Percentiles rank a stretch among this genome's conserved stretches.
Conservation (phyloP, 2,329 filamentous ascomycete species). For the Sclerotinia sclerotiorum region DNA sequence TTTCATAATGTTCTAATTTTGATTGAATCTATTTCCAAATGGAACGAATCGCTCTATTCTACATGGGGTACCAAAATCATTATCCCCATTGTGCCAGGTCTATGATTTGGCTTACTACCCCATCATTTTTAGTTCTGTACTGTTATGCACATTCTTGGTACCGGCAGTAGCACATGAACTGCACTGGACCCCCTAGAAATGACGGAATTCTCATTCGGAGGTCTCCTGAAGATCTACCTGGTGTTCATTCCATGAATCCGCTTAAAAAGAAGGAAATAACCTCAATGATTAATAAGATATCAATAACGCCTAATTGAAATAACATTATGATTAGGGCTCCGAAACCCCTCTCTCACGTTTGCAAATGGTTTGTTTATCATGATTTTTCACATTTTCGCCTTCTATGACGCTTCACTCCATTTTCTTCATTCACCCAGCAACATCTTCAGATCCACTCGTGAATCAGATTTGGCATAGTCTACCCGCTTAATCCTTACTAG, state of each 20-base stretch:
- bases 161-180: not conserved
- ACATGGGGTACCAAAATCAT: not conserved
- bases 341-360: not conserved
- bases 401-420: conserved; percentile 11
- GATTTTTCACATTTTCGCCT: not conserved
- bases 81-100: no score
- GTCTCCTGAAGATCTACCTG: no score
- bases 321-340: not conserved
- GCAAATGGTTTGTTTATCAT: not conserved
- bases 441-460: conserved; percentile 13
- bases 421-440: conserved; percentile 16
- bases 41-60: not conserved
- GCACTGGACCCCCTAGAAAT: not conserved
- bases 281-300: not conserved
- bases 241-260: not conserved
- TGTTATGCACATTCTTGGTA: no score
- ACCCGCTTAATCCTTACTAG: conserved; percentile 21
- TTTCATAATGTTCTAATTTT: not conserved
- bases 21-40: not conserved
- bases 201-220: not conserved
- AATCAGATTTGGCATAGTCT: not conserved
- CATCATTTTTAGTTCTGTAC: not conserved
- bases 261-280: not conserved
- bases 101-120: not conserved
- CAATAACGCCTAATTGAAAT: no score